These are phyloP conservation scores for Aspergillus baeticus DNA, from an alignment of 495 filamentous ascomycete genomes.

Conservation along the genomic window DNA sequence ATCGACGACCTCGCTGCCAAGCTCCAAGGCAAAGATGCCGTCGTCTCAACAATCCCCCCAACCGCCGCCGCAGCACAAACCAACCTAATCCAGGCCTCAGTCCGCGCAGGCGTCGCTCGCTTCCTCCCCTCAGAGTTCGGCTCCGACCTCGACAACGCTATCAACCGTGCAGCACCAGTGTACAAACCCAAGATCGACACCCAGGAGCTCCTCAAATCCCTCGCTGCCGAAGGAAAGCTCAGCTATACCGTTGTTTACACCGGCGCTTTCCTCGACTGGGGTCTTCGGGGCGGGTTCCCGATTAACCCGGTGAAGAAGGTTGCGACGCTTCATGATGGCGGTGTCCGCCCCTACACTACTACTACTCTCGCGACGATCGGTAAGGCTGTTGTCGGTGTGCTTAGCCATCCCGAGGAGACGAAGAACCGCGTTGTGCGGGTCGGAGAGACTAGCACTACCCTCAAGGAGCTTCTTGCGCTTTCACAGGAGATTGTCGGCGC, in stretches of 20 bases:
- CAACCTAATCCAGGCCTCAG: slow-evolving; percentile 57
- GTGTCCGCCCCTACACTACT: slow-evolving; percentile 12
- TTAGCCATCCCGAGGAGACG: background rate
- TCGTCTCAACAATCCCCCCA: background rate
- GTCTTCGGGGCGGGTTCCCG: background rate
- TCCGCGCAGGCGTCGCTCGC: slow-evolving; percentile 57
- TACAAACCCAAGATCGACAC: slow-evolving; percentile 48
- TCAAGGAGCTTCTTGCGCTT: background rate
- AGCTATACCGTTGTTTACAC: slow-evolving; percentile 5
- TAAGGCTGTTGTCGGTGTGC: slow-evolving; percentile 4
- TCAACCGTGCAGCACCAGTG: slow-evolving; percentile 34
- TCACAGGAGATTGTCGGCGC: background rate
- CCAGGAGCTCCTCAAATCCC: slow-evolving; percentile 42
- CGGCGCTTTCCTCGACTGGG: slow-evolving; percentile 13
- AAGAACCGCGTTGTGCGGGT: slow-evolving; percentile 3
- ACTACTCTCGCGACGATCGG: slow-evolving; percentile 8
- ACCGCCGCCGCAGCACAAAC: background rate
- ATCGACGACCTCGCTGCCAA: background rate
- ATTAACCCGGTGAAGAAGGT: background rate
- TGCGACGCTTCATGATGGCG: slow-evolving; percentile 14
- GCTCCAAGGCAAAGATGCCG: slow-evolving; percentile 12
- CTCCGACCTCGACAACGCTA: slow-evolving; percentile 42
- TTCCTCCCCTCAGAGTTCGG: slow-evolving; percentile 69
- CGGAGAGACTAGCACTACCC: background rate
- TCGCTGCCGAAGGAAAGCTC: background rate